Percentiles rank a stretch among this genome's conserved stretches.
These are phyloP conservation scores for Lumnitzera littorea DNA, from an alignment of 345 rosid genomes.

Conservation along the genomic window DNA sequence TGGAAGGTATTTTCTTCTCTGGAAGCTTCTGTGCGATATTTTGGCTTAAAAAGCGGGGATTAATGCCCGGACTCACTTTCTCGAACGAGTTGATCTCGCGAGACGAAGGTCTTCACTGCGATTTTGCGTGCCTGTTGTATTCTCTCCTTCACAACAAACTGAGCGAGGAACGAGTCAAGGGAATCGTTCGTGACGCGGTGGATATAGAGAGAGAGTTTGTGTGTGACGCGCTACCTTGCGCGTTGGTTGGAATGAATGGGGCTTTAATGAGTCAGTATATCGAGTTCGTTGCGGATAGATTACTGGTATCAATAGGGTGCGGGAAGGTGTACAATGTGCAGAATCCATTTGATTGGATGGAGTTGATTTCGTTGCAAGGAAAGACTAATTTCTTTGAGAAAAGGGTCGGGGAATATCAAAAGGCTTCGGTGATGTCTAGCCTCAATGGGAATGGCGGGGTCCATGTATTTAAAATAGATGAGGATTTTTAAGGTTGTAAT, in stretches of 20 bases:
- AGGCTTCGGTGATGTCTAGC: conserved; percentile 70
- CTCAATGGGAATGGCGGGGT: conserved; percentile 44
- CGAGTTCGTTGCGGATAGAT: conserved; percentile 78
- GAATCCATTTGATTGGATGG: conserved; percentile 96
- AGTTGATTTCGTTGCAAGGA: conserved; percentile 74
- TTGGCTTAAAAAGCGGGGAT: conserved; percentile 87
- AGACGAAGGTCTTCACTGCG: conserved; percentile 92
- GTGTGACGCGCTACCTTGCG: conserved; percentile 84
- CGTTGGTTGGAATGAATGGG: conserved; percentile 83
- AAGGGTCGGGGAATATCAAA: conserved; percentile 78
- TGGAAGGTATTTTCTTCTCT: conserved; percentile 94
- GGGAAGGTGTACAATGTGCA: conserved; percentile 51
- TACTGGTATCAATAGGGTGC: conserved; percentile 59
- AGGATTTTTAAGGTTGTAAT: conserved; percentile 43
- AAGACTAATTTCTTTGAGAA: conserved; percentile 88
- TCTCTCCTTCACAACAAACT: conserved; percentile 39
- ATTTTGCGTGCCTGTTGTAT: conserved; percentile 82
- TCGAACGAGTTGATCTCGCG: conserved; percentile 91
- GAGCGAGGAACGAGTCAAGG: conserved; percentile 65
- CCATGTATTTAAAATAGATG: conserved; percentile 69
- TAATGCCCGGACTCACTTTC: conserved; percentile 90
- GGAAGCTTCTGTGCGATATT: conserved; percentile 88
- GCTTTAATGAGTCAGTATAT: conserved; percentile 78
- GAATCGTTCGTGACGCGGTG: conserved; percentile 70
- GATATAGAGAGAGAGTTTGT: conserved; percentile 92